Evolutionary conservation across 306 rosid species (phyloP).

Genomic region (Dryas drummondii): DNA sequence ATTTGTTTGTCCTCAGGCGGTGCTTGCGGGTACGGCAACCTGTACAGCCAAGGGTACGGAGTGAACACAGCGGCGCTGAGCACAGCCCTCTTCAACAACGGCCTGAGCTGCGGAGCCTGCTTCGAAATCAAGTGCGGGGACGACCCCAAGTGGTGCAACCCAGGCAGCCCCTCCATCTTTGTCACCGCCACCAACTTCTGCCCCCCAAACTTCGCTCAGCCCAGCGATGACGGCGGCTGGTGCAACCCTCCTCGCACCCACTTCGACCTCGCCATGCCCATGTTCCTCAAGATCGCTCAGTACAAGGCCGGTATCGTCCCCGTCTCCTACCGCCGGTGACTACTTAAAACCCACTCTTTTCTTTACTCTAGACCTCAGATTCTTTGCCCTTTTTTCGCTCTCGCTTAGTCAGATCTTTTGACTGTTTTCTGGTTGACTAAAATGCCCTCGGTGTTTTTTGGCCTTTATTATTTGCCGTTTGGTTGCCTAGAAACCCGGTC

Average conservation of each 20-base stretch:
- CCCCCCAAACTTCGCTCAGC: conserved; percentile 85
- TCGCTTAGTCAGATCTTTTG: not conserved
- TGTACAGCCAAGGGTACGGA: conserved; percentile 96
- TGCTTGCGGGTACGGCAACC: conserved; percentile 91
- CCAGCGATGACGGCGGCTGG: conserved; percentile 95
- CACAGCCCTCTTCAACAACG: conserved; percentile 91
- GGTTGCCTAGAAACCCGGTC: not conserved
- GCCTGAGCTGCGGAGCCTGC: conserved; percentile 83
- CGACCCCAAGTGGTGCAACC: conserved; percentile 81
- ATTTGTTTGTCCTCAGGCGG: conserved; percentile 49
- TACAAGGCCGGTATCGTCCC: conserved; percentile 98
- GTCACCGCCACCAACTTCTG: conserved; percentile 94
- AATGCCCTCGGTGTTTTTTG: not conserved
- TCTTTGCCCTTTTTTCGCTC: not conserved
- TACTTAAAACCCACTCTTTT: not conserved
- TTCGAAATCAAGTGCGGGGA: conserved; percentile 80
- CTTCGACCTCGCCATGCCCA: conserved; percentile 98
- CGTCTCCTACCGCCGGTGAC: conserved; percentile 87
- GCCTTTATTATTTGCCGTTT: not conserved
- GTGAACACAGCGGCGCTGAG: conserved; percentile 91
- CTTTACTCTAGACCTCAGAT: too few species aligned
- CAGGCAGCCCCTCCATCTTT: conserved; percentile 81
- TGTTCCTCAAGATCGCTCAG: conserved; percentile 93
- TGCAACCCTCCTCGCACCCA: conserved; percentile 94
- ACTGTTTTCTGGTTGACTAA: not conserved